Evolutionary conservation across 129 eudicot species (phyloP), one percentile per base, ranked within the genome.

Genomic region (Artemisia annua): DNA sequence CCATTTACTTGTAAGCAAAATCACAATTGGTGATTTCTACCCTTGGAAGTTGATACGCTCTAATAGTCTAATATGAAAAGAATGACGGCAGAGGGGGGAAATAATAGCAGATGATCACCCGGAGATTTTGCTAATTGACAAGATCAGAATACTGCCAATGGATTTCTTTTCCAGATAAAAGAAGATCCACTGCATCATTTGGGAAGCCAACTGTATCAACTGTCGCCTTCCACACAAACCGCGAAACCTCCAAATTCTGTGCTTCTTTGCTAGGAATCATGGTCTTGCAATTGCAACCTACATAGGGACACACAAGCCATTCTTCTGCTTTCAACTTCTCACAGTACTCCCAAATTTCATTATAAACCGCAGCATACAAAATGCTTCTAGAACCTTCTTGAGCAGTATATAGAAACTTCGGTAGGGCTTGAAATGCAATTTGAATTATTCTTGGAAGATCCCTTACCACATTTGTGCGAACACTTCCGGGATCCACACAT

Each of bases 401-500:
- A 52, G 84, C 84, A 9, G 69, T 67, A 19, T 46, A 85, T 14
- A 85, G 63, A 20, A 80, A 76, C 18, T 35, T 51, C 0, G 74
- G 78, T 5, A 75, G 19, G 13, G 57, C 18, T 15, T 44, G 81
- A 62, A 17, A 85, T 4, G 59, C 76, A 61, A 17, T 12, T 55
- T 81, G 85, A 43, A 85, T 39, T 12, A 85, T 15, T 20, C 56
- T 56, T 1, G 86, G 83, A 71, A 81, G 71, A 81, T 81, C 83
- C 48, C 89, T 75, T 1, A 62, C 86, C 14, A 85, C 81, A 62
- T 85, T 85, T 9, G 89, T 85, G 18, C 83, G 83, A n/a, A 81
- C 89, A 20, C 80, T 75, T 15, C 89, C 86, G 0, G 89, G 86
- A 11, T 81, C 81, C 20, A 79, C 86, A 71, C 89, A 85, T 4